Evolutionary conservation across 768 basidiomycete genomes (phyloP).

Genomic region (Lactarius hatsudake): DNA sequence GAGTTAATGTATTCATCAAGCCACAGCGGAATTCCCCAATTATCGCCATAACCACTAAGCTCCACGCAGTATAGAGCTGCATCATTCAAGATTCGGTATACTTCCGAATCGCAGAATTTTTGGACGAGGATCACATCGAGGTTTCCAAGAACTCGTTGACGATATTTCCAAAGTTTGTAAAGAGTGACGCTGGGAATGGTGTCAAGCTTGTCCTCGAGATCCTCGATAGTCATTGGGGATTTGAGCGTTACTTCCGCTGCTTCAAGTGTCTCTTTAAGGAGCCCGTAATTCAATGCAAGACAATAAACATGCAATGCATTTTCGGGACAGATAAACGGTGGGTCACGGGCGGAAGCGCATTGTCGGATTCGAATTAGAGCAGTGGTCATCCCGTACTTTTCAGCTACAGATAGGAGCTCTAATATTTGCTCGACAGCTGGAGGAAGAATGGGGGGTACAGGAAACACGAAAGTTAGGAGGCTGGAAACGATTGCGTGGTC

Average conservation of each 20-base stretch:
- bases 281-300: neutral
- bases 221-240: neutral
- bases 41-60: neutral
- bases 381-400: too few relatives aligned
- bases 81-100: neutral
- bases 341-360: too few relatives aligned
- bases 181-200: neutral
- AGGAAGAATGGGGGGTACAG: too few relatives aligned
- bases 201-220: neutral
- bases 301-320: neutral
- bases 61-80: too few relatives aligned
- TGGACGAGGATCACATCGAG: too few relatives aligned
- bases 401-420: too few relatives aligned
- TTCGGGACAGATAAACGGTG: neutral
- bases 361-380: too few relatives aligned
- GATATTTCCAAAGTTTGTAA: neutral
- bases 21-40: neutral
- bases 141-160: neutral
- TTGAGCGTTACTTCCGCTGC: neutral
- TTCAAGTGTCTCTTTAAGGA: neutral
- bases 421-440: too few relatives aligned
- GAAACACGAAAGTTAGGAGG: too few relatives aligned
- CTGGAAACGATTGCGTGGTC: too few relatives aligned
- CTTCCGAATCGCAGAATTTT: neutral
- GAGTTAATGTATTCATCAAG: neutral